Base-by-base conservation (phyloP, 2,329 filamentous ascomycete species). In the Paecilomyces sp. region DNA sequence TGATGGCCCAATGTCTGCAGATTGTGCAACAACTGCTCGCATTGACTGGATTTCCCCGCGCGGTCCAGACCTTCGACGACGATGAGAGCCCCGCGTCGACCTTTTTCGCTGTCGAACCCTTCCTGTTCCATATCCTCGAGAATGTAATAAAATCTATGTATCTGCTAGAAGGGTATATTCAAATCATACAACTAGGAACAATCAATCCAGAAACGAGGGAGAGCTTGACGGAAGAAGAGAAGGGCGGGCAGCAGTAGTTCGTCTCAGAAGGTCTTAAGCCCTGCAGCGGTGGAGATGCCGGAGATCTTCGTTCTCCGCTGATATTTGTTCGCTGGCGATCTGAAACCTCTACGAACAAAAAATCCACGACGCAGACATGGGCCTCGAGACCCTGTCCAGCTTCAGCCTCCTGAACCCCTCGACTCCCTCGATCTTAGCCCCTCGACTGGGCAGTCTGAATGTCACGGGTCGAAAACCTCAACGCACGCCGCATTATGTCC, bases 31-130 rank as follows among this genome's bases (percentile, higher is more conserved):
- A 97, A 79, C 54, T 86, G 77, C 68, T 87, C 83, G 66, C 91
- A 92, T 82, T 96, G 92, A 34, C 92, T 96, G 24, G 91, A 93
- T 82, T 97, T 97, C 59, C 92, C 92, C 52, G 92, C 91, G 64
- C 91, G 86, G 69, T 97, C 92, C 62, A 97, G 81, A 1, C 92
- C 92, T 78, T 97, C 92, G 59, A 96, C 85, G 3, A 93, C 89
- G 57, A 96, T 84, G 33, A 97, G 83, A 12, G 87, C 85, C 54
- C 92, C 92, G 54, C 88, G 82, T 56, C 69, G 66, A 36, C 34
- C 60, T 70, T 61, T 60, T 41, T 65, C 56, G 57, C 22, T 60
- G 47, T 52, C 60, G 18, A 57, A 59, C 34, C 41, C 18, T n/a
- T 47, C n/a, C 13, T 47, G 41, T n/a, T 15, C 41, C 41, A 47